A percentile compares a stretch with the other conserved stretches of the same genome.
Conservation (phyloP, 225 moss, liverwort and hornwort species). For the Sphagnum contortum region DNA sequence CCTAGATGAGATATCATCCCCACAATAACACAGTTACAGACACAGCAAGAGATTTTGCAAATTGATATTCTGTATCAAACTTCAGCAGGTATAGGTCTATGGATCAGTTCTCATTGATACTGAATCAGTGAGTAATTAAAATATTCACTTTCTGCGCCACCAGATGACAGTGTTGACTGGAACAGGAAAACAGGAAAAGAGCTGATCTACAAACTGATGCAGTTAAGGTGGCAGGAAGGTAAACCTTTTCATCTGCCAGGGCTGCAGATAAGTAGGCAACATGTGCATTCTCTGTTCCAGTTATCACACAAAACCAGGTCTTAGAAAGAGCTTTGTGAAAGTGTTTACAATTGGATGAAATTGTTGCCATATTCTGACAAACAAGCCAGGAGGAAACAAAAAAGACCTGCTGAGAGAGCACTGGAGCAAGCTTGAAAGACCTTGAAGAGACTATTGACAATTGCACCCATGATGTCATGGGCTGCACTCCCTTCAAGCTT, state of each 20-base stretch:
- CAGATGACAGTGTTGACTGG: not conserved
- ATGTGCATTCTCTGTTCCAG: slow-evolving; percentile 42
- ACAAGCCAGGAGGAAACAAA: too few relatives aligned
- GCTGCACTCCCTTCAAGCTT: slow-evolving; percentile 49
- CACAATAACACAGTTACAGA: not conserved
- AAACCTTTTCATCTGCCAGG: slow-evolving; percentile 60
- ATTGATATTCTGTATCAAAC: not conserved
- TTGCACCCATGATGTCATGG: slow-evolving; percentile 55
- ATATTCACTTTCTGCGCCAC: not conserved
- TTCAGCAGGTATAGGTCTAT: not conserved
- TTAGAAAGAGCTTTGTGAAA: not conserved
- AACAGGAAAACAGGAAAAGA: not conserved
- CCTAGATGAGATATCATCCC: slow-evolving; percentile 18
- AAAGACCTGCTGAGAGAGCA: slow-evolving; percentile 51
- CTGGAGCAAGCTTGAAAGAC: slow-evolving; percentile 32
- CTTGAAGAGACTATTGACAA: slow-evolving; percentile 57
- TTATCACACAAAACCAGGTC: not conserved
- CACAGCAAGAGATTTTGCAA: not conserved
- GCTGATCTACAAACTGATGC: not conserved
- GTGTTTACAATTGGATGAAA: not conserved
- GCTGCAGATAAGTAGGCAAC: slow-evolving; percentile 34
- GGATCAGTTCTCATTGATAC: too few relatives aligned
- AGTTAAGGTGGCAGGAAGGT: not conserved
- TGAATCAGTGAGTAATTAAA: not conserved
- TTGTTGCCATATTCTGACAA: not conserved